Conservation (phyloP, 1,284 basidiomycete species). For the Ganoderma resinaceum region DNA sequence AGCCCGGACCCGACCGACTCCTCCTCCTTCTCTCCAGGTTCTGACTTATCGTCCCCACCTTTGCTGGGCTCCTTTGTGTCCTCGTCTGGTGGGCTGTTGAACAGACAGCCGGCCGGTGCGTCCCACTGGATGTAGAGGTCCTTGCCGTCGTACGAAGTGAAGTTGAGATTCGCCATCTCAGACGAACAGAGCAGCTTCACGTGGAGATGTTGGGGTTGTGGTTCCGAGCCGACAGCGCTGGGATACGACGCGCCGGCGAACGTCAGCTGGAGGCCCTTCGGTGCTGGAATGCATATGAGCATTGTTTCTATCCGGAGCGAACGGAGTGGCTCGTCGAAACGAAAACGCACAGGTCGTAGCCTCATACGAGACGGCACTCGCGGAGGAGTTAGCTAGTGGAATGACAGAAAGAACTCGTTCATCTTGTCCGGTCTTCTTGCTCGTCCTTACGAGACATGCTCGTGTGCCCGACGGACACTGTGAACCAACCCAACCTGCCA, state of each 20-base stretch:
- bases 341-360: slow-evolving; percentile 49
- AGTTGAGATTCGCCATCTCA: slow-evolving; percentile 52
- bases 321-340: background rate
- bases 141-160: slow-evolving; percentile 67
- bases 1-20: slow-evolving; percentile 71
- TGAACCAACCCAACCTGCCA: slow-evolving; percentile 7
- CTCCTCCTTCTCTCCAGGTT: slow-evolving; percentile 40
- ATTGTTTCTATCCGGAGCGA: too few relatives aligned
- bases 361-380: slow-evolving; percentile 48
- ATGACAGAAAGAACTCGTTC: slow-evolving; percentile 73
- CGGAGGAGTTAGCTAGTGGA: slow-evolving; percentile 61
- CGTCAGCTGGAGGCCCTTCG: slow-evolving; percentile 61
- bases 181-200: slow-evolving; percentile 66
- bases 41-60: slow-evolving; percentile 42
- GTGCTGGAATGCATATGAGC: slow-evolving; percentile 39
- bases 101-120: slow-evolving; percentile 57
- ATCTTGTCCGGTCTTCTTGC: slow-evolving; percentile 56
- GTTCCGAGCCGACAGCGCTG: slow-evolving; percentile 40
- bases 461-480: slow-evolving; percentile 74
- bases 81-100: slow-evolving; percentile 45
- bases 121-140: slow-evolving; percentile 66
- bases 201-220: slow-evolving; percentile 62
- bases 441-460: slow-evolving; percentile 74
- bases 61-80: slow-evolving; percentile 35
- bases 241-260: slow-evolving; percentile 73